Conservation (phyloP, 1,284 basidiomycete species). For the Puccinia brachypodii region DNA sequence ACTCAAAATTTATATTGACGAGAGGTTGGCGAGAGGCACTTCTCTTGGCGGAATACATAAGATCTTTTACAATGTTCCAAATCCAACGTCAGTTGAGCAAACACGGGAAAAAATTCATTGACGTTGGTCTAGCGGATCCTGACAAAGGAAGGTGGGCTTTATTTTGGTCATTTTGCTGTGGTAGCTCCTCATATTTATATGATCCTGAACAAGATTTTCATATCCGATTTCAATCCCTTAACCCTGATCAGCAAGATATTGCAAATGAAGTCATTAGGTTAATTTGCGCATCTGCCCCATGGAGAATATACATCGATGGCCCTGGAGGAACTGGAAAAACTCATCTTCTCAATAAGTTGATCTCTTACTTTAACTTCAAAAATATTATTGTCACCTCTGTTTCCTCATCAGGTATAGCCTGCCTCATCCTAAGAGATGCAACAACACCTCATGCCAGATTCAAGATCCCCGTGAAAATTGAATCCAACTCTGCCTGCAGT, state of each 20-base stretch:
- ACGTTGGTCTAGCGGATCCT: too few species aligned
- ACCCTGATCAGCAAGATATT: neutral
- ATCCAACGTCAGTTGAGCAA: too few species aligned
- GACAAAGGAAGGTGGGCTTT: too few species aligned
- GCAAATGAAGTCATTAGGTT: too few species aligned
- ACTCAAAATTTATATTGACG: neutral
- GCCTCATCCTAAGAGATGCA: neutral
- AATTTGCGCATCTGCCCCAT: neutral
- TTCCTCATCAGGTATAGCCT: neutral
- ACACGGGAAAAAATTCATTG: too few species aligned
- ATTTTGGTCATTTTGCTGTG: too few species aligned
- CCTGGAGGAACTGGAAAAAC: conserved; percentile 4
- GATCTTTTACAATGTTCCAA: too few species aligned
- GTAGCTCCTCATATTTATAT: too few species aligned
- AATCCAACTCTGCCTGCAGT: neutral
- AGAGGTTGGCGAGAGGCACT: too few species aligned
- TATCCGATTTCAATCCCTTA: neutral
- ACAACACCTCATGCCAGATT: neutral
- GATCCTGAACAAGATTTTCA: neutral
- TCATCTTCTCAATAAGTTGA: neutral
- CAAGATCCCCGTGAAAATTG: neutral
- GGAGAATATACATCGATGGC: neutral
- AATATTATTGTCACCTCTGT: neutral
- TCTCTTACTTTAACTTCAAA: neutral
- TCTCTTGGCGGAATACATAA: neutral